Conservation (phyloP, 139 green algal genomes). For the Ettlia oleoabundans region DNA sequence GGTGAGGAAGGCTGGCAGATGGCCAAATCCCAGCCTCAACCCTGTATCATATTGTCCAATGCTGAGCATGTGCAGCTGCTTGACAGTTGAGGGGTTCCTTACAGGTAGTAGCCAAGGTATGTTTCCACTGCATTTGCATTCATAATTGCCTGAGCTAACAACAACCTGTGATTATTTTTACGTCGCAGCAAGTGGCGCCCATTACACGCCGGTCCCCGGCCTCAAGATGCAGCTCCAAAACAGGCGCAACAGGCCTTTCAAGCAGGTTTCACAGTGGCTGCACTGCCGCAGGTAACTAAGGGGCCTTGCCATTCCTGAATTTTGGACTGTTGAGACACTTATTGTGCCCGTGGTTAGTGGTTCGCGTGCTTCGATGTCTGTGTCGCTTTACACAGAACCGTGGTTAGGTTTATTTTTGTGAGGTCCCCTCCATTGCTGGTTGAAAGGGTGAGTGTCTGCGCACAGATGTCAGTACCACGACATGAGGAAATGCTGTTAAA, state of each 20-base stretch:
- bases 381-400: neutral
- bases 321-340: too few species aligned
- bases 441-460: too few species aligned
- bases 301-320: too few species aligned
- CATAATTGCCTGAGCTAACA: too few species aligned
- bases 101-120: too few species aligned
- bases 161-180: neutral
- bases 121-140: too few species aligned
- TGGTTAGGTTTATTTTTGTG: too few species aligned
- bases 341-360: neutral
- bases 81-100: too few species aligned
- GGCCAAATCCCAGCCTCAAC: neutral
- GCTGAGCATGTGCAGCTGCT: too few species aligned
- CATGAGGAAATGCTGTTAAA: slow-evolving; percentile 77
- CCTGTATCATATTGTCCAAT: too few species aligned
- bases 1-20: neutral
- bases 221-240: neutral
- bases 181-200: neutral
- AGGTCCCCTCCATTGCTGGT: too few species aligned
- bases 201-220: neutral
- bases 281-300: neutral
- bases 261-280: neutral
- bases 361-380: neutral
- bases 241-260: neutral
- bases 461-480: slow-evolving; percentile 57